Evolutionary conservation across 495 filamentous ascomycete genomes (phyloP), one percentile per base, ranked within the genome.

Genomic region (Geopyxis carbonaria): DNA sequence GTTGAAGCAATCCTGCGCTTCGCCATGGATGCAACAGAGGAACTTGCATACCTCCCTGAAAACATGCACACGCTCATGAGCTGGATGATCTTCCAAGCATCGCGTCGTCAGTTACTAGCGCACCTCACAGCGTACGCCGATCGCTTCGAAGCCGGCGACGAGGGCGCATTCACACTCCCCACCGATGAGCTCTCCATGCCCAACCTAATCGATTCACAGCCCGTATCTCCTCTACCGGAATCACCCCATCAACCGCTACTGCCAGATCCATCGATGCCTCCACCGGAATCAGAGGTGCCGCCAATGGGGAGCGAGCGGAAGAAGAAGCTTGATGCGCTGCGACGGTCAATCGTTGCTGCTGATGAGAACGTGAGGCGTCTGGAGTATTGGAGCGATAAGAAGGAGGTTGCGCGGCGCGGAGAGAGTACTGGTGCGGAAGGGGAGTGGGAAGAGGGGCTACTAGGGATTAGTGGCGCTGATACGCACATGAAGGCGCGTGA

Each of bases 21-120:
- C 56, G 57, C 93, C 3, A 60, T 73, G n/a, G 64, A 85, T 22
- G 80, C 73, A 16, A 75, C 76, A 2, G 80, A 87, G 7, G 86
- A 94, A 33, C 51, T 94, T 6, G 69, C 64, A 33, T 83, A 89
- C 50, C 60, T 99, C 22, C 65, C 75, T 21, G 70, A 79, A 9
- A 66, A 70, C 62, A 86, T 95, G 61, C 78, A 79, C 18, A 69
- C 78, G 15, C 81, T 95, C 47, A 86, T 94, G 79, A 55, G 69
- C 2, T 60, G 75, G 43, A 83, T 95, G 58, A 66, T 95, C 29
- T 95, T 92, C 57, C 87, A 95, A 58, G 70, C 76, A 14, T 92
- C 85, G 0, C 72, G 85, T 22, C 71, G 80, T 48, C 74, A 80
- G 36, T 67, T 95, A 2, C 61, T 93, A 7, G 60, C 69, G 0